phyloP scores from a whole-genome alignment of 2,329 filamentous ascomycete genomes.

The Paraphaeosphaeria minitans region DNA sequence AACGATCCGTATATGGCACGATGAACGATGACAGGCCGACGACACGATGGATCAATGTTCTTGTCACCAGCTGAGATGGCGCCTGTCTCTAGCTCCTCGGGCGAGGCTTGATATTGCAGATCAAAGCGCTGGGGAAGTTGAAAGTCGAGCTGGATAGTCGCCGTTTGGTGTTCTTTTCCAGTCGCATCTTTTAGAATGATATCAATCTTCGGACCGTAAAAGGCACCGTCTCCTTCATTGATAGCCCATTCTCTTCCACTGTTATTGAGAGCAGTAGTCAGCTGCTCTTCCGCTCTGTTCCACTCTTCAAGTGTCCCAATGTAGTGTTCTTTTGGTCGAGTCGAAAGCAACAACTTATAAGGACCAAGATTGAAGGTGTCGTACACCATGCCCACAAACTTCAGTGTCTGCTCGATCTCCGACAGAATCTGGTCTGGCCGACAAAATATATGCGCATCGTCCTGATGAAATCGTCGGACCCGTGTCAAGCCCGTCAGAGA shows the following conservation, averaged over 20 bases:
- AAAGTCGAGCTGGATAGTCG: slow-evolving; percentile 88
- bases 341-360: slow-evolving; percentile 79
- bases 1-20: slow-evolving; percentile 83
- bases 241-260: slow-evolving; percentile 72
- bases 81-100: slow-evolving; percentile 64
- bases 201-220: slow-evolving; percentile 92
- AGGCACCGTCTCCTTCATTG: slow-evolving; percentile 83
- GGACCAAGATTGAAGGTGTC: slow-evolving; percentile 70
- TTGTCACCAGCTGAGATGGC: slow-evolving; percentile 53
- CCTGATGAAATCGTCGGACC: slow-evolving; percentile 86
- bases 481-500: slow-evolving; percentile 81
- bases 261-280: slow-evolving; percentile 66
- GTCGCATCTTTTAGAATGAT: slow-evolving; percentile 76
- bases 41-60: slow-evolving; percentile 30
- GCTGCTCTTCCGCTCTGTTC: slow-evolving; percentile 69
- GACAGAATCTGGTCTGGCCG: slow-evolving; percentile 73
- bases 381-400: slow-evolving; percentile 76
- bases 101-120: slow-evolving; percentile 73
- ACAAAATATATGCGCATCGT: slow-evolving; percentile 91
- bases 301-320: slow-evolving; percentile 77
- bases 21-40: slow-evolving; percentile 77
- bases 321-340: slow-evolving; percentile 74
- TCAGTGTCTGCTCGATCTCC: slow-evolving; percentile 75
- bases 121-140: slow-evolving; percentile 84
- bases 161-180: slow-evolving; percentile 86